Evolutionary conservation across 73 alveolate species (phyloP).

Genomic region (Symbiodinium pilosum): DNA sequence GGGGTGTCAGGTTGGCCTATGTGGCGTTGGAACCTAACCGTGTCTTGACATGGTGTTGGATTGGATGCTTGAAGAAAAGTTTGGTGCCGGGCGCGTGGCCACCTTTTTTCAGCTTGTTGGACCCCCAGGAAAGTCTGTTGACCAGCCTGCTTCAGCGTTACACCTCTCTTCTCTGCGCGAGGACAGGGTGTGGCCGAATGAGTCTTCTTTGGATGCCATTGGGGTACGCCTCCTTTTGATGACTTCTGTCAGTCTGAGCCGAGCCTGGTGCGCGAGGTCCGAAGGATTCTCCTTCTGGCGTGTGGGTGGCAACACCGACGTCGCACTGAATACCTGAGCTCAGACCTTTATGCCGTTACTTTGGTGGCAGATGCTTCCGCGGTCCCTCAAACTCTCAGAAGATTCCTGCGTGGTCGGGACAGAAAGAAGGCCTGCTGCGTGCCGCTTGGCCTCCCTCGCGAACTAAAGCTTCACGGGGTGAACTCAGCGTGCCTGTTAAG

Average conservation of each 20-base stretch:
- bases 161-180: neutral
- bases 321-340: neutral
- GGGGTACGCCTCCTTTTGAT: neutral
- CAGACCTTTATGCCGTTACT: neutral
- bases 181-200: neutral
- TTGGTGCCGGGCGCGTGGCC: neutral
- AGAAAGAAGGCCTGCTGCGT: neutral
- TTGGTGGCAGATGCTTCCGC: neutral
- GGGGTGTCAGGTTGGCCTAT: neutral
- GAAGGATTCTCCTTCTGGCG: neutral
- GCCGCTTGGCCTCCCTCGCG: neutral
- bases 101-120: neutral
- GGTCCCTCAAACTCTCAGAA: neutral
- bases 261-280: neutral
- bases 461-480: neutral
- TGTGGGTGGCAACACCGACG: neutral
- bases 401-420: neutral
- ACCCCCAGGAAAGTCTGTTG: neutral
- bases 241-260: neutral
- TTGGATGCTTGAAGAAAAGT: neutral
- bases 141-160: neutral
- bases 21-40: constrained; percentile 38
- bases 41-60: neutral
- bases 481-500: neutral
- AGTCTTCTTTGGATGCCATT: neutral